Conservation (phyloP, 352 stramenopile genomes). For the Phytophthora sp. region DNA sequence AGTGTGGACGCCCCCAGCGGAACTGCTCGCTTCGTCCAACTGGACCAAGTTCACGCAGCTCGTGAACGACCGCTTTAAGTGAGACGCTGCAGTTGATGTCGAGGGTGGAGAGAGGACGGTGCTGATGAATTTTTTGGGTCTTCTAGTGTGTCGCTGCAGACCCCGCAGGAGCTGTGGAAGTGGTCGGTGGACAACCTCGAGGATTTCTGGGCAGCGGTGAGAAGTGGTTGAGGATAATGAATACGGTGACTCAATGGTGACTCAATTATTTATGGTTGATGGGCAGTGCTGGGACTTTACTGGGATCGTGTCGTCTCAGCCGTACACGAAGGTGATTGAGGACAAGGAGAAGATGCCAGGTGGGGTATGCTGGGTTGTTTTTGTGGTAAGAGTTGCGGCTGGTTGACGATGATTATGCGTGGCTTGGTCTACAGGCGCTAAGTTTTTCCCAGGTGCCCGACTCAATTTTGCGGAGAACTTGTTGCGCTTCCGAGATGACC, state of each 20-base stretch:
- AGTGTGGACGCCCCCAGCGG: slow-evolving; percentile 66
- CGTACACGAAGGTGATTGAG: slow-evolving; percentile 59
- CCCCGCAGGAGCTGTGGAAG: slow-evolving; percentile 64
- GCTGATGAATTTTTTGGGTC: neutral
- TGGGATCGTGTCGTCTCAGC: slow-evolving; percentile 60
- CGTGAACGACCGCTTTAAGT: slow-evolving; percentile 67
- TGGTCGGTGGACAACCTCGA: slow-evolving; percentile 78
- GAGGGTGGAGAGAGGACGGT: neutral
- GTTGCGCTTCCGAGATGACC: slow-evolving; percentile 74
- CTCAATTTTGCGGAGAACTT: slow-evolving; percentile 85
- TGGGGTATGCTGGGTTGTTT: slow-evolving; percentile 1
- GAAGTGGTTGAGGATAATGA: too few species aligned
- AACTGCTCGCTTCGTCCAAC: slow-evolving; percentile 57
- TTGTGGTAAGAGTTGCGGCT: neutral
- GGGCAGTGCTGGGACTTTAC: slow-evolving; percentile 80
- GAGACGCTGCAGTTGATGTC: neutral
- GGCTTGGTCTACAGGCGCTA: slow-evolving; percentile 39
- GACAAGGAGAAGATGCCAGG: slow-evolving; percentile 70
- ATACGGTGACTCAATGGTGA: neutral
- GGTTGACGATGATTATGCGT: neutral
- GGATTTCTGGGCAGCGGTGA: slow-evolving; percentile 57
- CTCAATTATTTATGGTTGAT: neutral
- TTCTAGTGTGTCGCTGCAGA: slow-evolving; percentile 42
- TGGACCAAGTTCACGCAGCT: slow-evolving; percentile 73
- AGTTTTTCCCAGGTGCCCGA: slow-evolving; percentile 71